Conservation (phyloP, 2,329 filamentous ascomycete genomes). For the Trichophyton mentagrophytes region DNA sequence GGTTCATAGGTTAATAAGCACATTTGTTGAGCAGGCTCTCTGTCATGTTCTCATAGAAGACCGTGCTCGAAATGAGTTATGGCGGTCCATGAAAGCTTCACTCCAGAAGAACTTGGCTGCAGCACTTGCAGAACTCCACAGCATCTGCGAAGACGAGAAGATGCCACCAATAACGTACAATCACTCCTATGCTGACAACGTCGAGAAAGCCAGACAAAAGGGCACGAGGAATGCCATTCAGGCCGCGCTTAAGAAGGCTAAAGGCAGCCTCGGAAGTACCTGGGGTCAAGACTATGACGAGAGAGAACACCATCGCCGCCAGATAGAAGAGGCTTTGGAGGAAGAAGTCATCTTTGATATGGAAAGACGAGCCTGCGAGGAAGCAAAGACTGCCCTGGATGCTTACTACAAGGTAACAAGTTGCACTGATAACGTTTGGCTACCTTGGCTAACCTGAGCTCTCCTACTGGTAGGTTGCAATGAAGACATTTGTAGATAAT, state of each 20-base stretch:
- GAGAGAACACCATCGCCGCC: neutral
- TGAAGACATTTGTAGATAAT: neutral
- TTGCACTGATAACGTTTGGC: neutral
- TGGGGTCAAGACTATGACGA: too few relatives aligned
- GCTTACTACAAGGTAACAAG: conserved; percentile 19
- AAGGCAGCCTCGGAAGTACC: too few relatives aligned
- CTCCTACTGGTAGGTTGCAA: neutral
- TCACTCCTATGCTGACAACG: neutral
- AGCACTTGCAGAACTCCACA: neutral
- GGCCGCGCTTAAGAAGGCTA: neutral
- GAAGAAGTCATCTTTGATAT: conserved; percentile 14
- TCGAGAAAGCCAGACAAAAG: neutral
- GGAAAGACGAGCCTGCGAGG: conserved; percentile 15
- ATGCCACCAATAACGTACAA: neutral
- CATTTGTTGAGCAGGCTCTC: neutral
- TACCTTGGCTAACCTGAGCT: neutral
- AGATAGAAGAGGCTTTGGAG: neutral
- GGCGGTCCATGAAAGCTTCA: neutral
- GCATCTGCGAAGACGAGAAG: neutral
- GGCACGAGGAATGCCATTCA: neutral
- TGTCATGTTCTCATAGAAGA: neutral
- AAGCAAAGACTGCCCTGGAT: conserved; percentile 15
- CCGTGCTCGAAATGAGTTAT: neutral
- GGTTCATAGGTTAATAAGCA: neutral
- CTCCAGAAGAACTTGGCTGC: neutral